A percentile compares a stretch with the other conserved stretches of the same genome.
Evolutionary conservation across 148 eudicot genomes (phyloP).

Genomic region (Diospyros kaki): DNA sequence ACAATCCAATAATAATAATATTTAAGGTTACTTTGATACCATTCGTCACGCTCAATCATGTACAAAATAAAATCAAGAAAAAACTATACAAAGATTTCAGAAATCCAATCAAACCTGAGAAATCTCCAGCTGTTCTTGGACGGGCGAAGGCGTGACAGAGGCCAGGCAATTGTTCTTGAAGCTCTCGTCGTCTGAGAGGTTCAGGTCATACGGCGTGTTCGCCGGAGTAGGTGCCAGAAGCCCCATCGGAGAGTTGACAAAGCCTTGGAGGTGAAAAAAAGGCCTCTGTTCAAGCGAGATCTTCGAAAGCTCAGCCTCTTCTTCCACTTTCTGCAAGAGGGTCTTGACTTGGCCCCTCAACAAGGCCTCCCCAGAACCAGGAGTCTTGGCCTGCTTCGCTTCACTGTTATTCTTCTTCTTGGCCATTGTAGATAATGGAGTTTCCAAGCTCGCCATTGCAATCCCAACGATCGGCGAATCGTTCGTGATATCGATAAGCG

Average conservation of each 20-base stretch:
- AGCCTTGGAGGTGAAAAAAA: slow-evolving; percentile 29
- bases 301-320: slow-evolving; percentile 63
- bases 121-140: slow-evolving; percentile 40
- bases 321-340: slow-evolving; percentile 79
- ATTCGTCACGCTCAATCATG: too few relatives aligned
- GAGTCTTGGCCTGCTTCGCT: slow-evolving; percentile 38
- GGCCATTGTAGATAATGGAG: slow-evolving; percentile 55
- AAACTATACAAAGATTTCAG: not conserved
- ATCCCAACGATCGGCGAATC: slow-evolving; percentile 90
- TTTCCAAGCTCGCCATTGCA: slow-evolving; percentile 49
- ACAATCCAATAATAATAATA: not conserved
- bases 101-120: slow-evolving; percentile 42
- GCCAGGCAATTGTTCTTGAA: slow-evolving; percentile 24
- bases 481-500: slow-evolving; percentile 71
- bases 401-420: slow-evolving; percentile 30
- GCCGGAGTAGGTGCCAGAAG: slow-evolving; percentile 86
- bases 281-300: slow-evolving; percentile 31
- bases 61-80: too few relatives aligned
- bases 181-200: slow-evolving; percentile 21
- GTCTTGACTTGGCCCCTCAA: slow-evolving; percentile 81
- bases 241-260: slow-evolving; percentile 41
- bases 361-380: slow-evolving; percentile 88
- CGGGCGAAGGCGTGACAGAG: slow-evolving; percentile 35
- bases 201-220: slow-evolving; percentile 60
- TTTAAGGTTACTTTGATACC: too few relatives aligned